Evolutionary conservation across 352 stramenopile genomes (phyloP).

Genomic region (Aphanomyces cochlioides): DNA sequence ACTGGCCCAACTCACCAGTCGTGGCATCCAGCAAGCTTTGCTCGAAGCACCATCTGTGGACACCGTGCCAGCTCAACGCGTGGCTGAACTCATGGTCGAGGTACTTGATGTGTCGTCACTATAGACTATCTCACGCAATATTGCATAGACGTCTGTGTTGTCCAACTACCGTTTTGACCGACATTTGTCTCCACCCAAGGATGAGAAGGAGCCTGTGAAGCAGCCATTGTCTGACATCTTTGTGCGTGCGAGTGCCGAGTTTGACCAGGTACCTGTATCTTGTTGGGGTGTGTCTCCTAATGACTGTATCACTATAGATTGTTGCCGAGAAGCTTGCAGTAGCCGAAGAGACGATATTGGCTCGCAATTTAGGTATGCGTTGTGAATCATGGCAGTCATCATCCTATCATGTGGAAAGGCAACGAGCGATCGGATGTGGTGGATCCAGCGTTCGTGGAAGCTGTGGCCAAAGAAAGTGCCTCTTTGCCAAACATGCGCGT

Average conservation of each 20-base stretch:
- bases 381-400: background rate
- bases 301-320: background rate
- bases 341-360: constrained; percentile 80
- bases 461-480: constrained; percentile 53
- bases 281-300: background rate
- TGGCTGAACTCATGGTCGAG: constrained; percentile 69
- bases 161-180: constrained; percentile 87
- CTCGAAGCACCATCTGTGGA: constrained; percentile 51
- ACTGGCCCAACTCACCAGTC: constrained; percentile 46
- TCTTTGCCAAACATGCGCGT: constrained; percentile 77
- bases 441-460: constrained; percentile 76
- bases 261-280: constrained; percentile 5
- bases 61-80: constrained; percentile 37
- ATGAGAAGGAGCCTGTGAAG: constrained; percentile 39
- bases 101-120: background rate
- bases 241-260: constrained; percentile 13
- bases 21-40: constrained; percentile 45
- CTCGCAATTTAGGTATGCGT: constrained; percentile 63
- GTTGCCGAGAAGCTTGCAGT: constrained; percentile 66
- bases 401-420: constrained; percentile 32
- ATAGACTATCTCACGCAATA: background rate
- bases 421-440: constrained; percentile 79
- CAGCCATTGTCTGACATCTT: constrained; percentile 24
- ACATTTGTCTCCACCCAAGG: constrained; percentile 51
- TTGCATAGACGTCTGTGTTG: constrained; percentile 55